These are phyloP conservation scores for Pichia gijzeniarum DNA, from an alignment of 805 yeast genomes.

Conservation along the genomic window DNA sequence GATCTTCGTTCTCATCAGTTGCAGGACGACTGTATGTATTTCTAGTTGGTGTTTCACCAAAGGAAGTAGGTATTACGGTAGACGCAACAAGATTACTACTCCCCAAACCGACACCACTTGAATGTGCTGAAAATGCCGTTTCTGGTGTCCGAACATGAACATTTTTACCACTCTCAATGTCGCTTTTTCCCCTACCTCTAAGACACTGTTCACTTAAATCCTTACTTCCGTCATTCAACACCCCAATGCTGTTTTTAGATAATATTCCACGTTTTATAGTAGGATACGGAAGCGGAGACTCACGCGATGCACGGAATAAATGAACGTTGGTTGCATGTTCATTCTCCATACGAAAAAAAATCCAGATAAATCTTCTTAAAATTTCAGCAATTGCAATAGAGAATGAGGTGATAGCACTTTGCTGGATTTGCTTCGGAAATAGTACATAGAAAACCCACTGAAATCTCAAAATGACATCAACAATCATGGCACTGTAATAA, in stretches of 20 bases:
- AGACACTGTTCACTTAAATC: constrained; percentile 93
- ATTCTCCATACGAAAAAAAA: constrained; percentile 88
- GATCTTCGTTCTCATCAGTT: neutral
- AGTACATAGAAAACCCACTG: constrained; percentile 90
- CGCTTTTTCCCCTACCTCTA: constrained; percentile 28
- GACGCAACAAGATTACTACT: neutral
- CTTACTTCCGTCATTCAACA: constrained; percentile 79
- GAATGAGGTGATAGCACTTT: constrained; percentile 82
- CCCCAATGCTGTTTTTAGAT: neutral
- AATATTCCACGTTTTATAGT: constrained; percentile 17
- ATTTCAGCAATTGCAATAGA: constrained; percentile 78
- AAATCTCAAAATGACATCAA: constrained; percentile 71
- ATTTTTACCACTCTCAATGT: neutral
- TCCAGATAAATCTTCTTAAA: constrained; percentile 81
- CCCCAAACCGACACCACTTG: neutral
- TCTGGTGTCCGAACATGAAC: constrained; percentile 6
- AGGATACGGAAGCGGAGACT: constrained; percentile 77
- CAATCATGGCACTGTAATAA: constrained; percentile 69
- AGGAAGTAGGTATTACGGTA: neutral
- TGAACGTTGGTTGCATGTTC: constrained; percentile 91
- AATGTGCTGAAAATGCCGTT: neutral
- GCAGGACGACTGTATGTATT: neutral
- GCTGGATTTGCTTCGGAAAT: constrained; percentile 71
- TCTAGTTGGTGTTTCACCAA: neutral
- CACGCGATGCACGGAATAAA: constrained; percentile 80